Evolutionary conservation across 2,329 filamentous ascomycete species (phyloP).

Genomic region (Nemania bipapillata): DNA sequence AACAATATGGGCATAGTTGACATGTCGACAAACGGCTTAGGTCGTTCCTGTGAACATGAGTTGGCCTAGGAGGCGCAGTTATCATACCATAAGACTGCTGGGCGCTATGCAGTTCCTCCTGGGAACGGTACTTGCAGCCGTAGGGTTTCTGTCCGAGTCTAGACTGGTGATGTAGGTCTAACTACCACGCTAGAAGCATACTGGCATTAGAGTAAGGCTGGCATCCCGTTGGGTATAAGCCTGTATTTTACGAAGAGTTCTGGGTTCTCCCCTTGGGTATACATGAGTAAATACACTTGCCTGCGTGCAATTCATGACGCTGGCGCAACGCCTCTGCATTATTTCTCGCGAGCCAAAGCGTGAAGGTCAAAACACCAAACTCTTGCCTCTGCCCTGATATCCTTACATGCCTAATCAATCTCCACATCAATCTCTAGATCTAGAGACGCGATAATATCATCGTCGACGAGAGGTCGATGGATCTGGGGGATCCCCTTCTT

Average conservation of each 20-base stretch:
- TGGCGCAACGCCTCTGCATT: background rate
- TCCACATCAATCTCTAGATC: conserved; percentile 94
- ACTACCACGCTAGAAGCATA: background rate
- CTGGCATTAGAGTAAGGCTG: background rate
- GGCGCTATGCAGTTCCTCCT: no score
- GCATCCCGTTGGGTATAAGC: no score
- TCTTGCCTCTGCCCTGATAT: background rate
- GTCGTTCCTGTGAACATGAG: no score
- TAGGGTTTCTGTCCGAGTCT: background rate
- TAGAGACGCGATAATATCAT: conserved; percentile 89
- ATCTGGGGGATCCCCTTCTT: conserved; percentile 73
- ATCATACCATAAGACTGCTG: no score
- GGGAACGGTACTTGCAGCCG: background rate
- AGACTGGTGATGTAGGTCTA: background rate
- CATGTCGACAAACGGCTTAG: no score
- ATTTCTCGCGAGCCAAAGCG: background rate
- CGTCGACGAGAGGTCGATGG: conserved; percentile 84
- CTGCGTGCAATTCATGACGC: background rate
- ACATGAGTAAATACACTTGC: conserved; percentile 1
- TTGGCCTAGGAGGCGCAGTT: background rate
- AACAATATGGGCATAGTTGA: no score
- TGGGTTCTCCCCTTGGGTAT: background rate
- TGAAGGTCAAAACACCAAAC: background rate
- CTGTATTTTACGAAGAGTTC: background rate
- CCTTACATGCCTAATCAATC: conserved; percentile 62